Evolutionary conservation across 148 eudicot genomes (phyloP).

Genomic region (Amaranthus hypochondriacus): DNA sequence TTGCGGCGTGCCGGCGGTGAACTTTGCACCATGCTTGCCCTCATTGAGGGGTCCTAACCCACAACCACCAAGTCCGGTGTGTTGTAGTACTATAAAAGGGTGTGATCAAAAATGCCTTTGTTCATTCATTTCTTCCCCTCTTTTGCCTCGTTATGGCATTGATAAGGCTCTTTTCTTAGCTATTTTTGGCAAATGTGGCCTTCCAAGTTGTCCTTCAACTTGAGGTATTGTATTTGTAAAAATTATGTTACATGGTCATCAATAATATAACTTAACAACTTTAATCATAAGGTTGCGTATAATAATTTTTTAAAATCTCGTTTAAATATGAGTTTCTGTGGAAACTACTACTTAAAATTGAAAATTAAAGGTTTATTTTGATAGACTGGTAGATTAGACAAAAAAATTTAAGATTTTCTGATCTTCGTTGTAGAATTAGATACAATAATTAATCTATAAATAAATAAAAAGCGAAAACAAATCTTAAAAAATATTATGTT

Average conservation of each 20-base stretch:
- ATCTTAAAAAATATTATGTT: too few species aligned
- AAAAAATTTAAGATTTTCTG: too few species aligned
- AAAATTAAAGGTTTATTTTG: too few species aligned
- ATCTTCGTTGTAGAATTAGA: too few species aligned
- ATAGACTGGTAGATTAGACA: too few species aligned
- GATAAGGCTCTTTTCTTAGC: constrained; percentile 14
- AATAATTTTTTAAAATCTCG: too few species aligned
- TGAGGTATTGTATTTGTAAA: not conserved
- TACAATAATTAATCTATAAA: too few species aligned
- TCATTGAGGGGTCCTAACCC: constrained; percentile 16
- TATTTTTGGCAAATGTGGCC: constrained; percentile 28
- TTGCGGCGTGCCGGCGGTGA: not conserved
- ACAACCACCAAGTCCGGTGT: constrained; percentile 10
- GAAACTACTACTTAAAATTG: too few species aligned
- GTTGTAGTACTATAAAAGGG: constrained; percentile 12
- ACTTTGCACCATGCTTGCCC: constrained; percentile 5
- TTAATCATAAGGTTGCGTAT: too few species aligned
- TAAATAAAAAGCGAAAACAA: too few species aligned
- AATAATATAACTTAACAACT: not conserved
- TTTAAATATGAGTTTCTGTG: too few species aligned
- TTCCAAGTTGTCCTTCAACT: constrained; percentile 16
- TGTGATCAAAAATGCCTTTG: constrained; percentile 24
- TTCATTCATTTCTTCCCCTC: constrained; percentile 17
- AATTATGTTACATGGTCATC: not conserved
- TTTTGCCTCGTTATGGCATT: constrained; percentile 18